Conservation (phyloP, 169 alveolate genomes). For the Plasmodium inui region DNA sequence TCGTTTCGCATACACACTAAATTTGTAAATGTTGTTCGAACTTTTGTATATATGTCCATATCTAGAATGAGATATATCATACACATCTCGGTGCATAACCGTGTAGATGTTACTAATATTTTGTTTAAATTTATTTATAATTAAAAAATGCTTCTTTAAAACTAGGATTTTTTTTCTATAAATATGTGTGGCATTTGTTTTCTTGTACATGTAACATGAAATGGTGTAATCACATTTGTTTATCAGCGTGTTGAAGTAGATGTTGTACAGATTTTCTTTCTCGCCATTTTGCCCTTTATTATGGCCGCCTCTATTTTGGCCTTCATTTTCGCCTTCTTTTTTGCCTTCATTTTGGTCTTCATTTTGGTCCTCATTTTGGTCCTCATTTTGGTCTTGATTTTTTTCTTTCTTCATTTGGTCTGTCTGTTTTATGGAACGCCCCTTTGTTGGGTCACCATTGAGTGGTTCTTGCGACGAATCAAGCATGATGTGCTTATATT, state of each 20-base stretch:
- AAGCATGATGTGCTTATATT: background rate
- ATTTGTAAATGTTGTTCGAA: constrained; percentile 50
- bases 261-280: constrained; percentile 5
- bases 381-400: background rate
- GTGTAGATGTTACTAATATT: constrained; percentile 43
- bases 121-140: constrained; percentile 46
- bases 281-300: background rate
- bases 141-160: constrained; percentile 43
- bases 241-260: constrained; percentile 42
- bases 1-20: constrained; percentile 50
- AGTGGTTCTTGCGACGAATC: background rate
- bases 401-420: background rate
- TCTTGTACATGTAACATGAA: constrained; percentile 64
- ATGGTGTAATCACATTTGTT: constrained; percentile 60
- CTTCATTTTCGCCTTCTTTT: background rate
- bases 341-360: background rate
- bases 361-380: background rate
- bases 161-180: constrained; percentile 58
- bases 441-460: background rate
- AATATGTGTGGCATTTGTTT: constrained; percentile 61
- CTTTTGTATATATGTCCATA: constrained; percentile 37
- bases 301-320: background rate
- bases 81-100: constrained; percentile 20
- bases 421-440: background rate
- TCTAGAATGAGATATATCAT: constrained; percentile 61